Base-by-base conservation (phyloP, 1,139 yeast genomes). In the Scheffersomyces titani region DNA sequence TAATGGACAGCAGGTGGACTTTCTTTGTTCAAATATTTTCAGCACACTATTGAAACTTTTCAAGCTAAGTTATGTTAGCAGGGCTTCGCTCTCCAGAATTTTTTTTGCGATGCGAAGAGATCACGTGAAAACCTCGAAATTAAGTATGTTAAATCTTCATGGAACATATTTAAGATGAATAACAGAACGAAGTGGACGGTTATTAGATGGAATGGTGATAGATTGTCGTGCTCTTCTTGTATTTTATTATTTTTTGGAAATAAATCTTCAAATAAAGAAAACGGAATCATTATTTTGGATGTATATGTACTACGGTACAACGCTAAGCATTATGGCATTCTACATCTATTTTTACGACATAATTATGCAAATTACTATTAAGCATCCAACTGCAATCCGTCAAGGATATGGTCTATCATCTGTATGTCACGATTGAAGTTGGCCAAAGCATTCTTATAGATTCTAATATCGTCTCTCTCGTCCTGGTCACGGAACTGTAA, bases 311-410 rank as follows among this genome's bases (percentile, higher is more conserved):
- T n/a, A n/a, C n/a, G n/a, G n/a, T n/a, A n/a, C n/a, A n/a, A n/a
- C n/a, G n/a, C n/a, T n/a, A n/a, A n/a, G n/a, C n/a, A n/a, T n/a
- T n/a, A n/a, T n/a, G n/a, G n/a, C n/a, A n/a, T n/a, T n/a, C 16
- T 30, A 30, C 40, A 30, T 1, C 40, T 4, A 30, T 7, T 30
- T 30, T 30, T 30, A 30, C 11, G 13, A 7, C 40, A 30, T 30
- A 16, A 30, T 11, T 30, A 30, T 30, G 36, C 11, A 30, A 30
- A 30, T 9, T 30, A n/a, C 40, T 5, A 6, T 30, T 62, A 79
- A 16, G 86, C 87, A 48, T 81, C 84, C 59, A 84, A 70, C 18
- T 72, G 70, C 52, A 84, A 67, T 9, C 72, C 75, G 2, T 68
- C 76, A 57, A 85, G 69, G 52, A 85, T 60, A 6, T 60, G 63